Base-by-base conservation (phyloP, 73 alveolate genomes). In the Breviolum minutum region DNA sequence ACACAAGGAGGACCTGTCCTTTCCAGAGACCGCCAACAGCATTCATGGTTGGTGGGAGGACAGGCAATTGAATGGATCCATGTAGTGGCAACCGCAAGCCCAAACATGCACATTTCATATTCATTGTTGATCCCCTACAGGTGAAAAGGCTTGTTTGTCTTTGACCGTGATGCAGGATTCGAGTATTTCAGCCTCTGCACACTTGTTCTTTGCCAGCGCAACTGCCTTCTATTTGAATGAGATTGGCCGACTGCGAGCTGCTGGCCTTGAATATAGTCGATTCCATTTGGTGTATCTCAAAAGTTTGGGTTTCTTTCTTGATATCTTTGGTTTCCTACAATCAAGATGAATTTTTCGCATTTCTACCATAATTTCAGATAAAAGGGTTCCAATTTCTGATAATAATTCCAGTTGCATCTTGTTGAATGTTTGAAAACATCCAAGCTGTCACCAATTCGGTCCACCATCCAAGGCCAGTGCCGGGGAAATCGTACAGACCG, bases 31-130 rank as follows among this genome's bases (percentile, higher is more conserved):
- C 9, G 66, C 69, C 68, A 61, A 20, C 27, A 76, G 54, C 48
- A 92, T 92, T 26, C 81, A 74, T 76, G 91, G 98, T 14, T 92
- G 98, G 98, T 92, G 98, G 98, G 91, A 92, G 98, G 98, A 74
- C 98, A 17, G 98, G n/a, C n/a, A 20, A 11, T 54, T 8, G 12
- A 8, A 61, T 24, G 69, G 73, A 22, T 48, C 54, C 54, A 40
- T 40, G 24, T 82, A 63, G 8, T 79, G 29, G 30, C 48, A 30
- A 80, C 22, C 13, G 19, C 12, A 63, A 62, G 29, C n/a, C 88
- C 30, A 32, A 20, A 71, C 74, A 22, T 19, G 60, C 29, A 74
- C 16, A 24, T 22, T 16, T n/a, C 0, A 79, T 63, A 79, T 24
- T 26, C 32, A 13, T 79, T 12, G 26, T 10, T 79, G 62, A 30